Base-by-base conservation (phyloP, 768 basidiomycete genomes). In the Mycena haematopus region DNA sequence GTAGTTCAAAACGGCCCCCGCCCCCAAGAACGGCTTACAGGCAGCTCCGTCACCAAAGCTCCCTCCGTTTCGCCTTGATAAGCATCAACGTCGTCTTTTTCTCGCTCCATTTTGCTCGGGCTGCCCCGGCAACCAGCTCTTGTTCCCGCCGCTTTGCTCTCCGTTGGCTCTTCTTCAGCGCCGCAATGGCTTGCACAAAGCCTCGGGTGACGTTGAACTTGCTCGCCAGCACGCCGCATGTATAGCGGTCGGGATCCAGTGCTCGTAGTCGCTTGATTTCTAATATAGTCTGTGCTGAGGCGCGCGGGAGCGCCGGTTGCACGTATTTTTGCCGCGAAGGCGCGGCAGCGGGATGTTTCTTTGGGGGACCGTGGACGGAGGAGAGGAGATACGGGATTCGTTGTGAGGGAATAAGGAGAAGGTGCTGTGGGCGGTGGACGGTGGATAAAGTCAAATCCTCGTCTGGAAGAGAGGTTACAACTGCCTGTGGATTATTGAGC, bases 31-130 rank as follows among this genome's bases (percentile, higher is more conserved):
- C n/a, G n/a, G n/a, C n/a, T n/a, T n/a, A n/a, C n/a, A n/a, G n/a
- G n/a, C n/a, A n/a, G n/a, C n/a, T n/a, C n/a, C n/a, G n/a, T 79
- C 80, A 94, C 92, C 92, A 94, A 70, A 88, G 81, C 71, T 86
- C 82, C 67, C 84, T 84, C 66, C 91, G 82, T 74, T 88, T 91
- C 71, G 79, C 79, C 67, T 82, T 76, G 52, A 93, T 85, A n/a
- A 87, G 88, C 73, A 79, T 80, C 6, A 84, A 78, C 58, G 88
- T 77, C 45, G 80, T 68, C 74, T 87, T 88, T 71, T 82, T 82
- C 75, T 92, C 89, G 24, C 90, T 88, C 92, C 93, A 93, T 63
- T 79, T 77, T 27, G 77, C 82, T 65, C 85, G 79, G 31, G 76
- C 71, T 55, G 71, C 75, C 57, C 76, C 80, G 59, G 87, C 85